A percentile compares a stretch with the other conserved stretches of the same genome.
Evolutionary conservation across 768 basidiomycete genomes (phyloP).

Genomic region (Tylopilus rubrobrunneus): DNA sequence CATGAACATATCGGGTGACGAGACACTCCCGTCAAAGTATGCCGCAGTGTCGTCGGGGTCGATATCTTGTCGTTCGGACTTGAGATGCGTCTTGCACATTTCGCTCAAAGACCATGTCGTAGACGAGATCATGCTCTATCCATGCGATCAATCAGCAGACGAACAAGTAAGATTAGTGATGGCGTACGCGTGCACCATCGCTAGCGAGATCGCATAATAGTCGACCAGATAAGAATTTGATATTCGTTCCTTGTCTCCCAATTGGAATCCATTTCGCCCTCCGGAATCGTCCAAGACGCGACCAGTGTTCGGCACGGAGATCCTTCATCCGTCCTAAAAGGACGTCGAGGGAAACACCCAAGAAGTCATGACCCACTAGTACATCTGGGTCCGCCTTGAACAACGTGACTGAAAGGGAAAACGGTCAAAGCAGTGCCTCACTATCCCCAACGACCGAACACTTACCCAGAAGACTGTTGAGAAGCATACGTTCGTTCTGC

Average conservation of each 20-base stretch:
- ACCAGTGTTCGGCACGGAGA: constrained; percentile 90
- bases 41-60: constrained; percentile 92
- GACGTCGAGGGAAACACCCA: constrained; percentile 86
- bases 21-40: constrained; percentile 83
- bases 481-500: constrained; percentile 79
- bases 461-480: constrained; percentile 75
- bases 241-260: constrained; percentile 78
- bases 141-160: not conserved
- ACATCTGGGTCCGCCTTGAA: constrained; percentile 91
- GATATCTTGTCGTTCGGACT: constrained; percentile 84
- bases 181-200: constrained; percentile 83
- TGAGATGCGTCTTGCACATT: constrained; percentile 91
- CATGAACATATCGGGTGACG: constrained; percentile 71
- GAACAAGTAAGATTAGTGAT: not conserved
- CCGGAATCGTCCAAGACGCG: constrained; percentile 86
- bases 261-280: constrained; percentile 79
- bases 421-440: not conserved
- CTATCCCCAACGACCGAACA: constrained; percentile 10
- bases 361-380: constrained; percentile 91
- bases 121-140: constrained; percentile 90
- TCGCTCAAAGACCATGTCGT: constrained; percentile 98
- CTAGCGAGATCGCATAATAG: constrained; percentile 90
- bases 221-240: constrained; percentile 79
- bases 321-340: constrained; percentile 89
- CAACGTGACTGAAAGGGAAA: constrained; percentile 50